Conservation (phyloP, 768 basidiomycete genomes). For the Bullera alba region DNA sequence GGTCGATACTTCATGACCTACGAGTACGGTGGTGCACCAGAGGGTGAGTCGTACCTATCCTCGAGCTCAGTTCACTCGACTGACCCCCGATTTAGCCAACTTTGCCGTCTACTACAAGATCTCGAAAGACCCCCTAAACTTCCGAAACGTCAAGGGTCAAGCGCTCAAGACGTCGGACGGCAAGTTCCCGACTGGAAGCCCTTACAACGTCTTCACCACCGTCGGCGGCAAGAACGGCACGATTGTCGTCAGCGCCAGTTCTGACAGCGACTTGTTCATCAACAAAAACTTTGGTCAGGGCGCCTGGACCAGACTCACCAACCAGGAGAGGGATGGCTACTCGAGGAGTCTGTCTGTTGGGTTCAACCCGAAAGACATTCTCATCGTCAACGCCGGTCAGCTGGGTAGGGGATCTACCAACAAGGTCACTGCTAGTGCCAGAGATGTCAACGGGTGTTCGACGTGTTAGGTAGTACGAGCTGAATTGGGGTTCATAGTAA, state of each 20-base stretch:
- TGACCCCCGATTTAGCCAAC: background rate
- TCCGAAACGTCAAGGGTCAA: slow-evolving; percentile 6
- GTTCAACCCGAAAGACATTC: background rate
- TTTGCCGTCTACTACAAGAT: slow-evolving; percentile 27
- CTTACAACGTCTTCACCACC: slow-evolving; percentile 16
- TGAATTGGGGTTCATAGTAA: too few relatives aligned
- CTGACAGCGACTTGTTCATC: background rate
- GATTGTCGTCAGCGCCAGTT: slow-evolving; percentile 7
- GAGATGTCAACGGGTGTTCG: background rate
- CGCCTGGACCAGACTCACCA: background rate
- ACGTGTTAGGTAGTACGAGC: background rate
- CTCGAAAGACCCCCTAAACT: slow-evolving; percentile 8
- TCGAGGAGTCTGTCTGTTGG: background rate
- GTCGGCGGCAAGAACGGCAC: slow-evolving; percentile 12
- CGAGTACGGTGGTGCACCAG: slow-evolving; percentile 17
- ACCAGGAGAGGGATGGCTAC: background rate
- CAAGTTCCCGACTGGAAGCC: slow-evolving; percentile 9
- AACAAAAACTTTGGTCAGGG: background rate
- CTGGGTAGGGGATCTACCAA: background rate
- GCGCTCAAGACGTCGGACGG: slow-evolving; percentile 7
- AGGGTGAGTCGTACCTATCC: background rate
- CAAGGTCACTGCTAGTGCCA: background rate
- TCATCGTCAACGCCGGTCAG: background rate
- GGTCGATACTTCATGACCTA: slow-evolving; percentile 21
- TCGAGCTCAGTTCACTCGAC: background rate